Evolutionary conservation across 2,329 filamentous ascomycete genomes (phyloP), one percentile per base, ranked within the genome.

Genomic region (Colletotrichum chrysophilum): DNA sequence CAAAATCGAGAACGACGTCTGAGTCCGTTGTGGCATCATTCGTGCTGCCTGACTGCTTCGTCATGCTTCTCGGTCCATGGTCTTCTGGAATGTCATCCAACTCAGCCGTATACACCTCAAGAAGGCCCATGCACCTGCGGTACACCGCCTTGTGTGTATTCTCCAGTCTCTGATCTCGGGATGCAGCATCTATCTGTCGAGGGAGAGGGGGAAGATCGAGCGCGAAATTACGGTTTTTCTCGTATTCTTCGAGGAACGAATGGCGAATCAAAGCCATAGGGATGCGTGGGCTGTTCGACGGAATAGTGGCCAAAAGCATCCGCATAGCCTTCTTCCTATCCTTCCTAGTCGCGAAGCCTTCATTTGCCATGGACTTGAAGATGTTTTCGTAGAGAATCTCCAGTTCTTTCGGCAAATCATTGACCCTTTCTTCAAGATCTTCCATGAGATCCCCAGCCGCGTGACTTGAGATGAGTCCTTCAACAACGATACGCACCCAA

Each of bases 11-110:
- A 48, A 7, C 0, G 9, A n/a, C 5, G 18, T 48, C 38, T 48
- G 38, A 4, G 0, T n/a, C 18, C 18, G 10, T 4, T n/a, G 38
- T 10, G 2, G 0, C 38, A 1, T 48, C 38, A 7, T n/a, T 48
- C 18, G 38, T 48, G 38, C 38, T n/a, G 18, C 38, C 38, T 48
- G 38, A 12, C 16, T 48, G 4, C 9, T 48, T 12, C 43, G 10
- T 48, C 7, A 0, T 48, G 43, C 43, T 5, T 48, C 43, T 48
- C 18, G 43, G 43, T 7, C 43, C 43, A 21, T n/a, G 14, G 5
- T 48, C 43, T 48, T 1, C 3, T 48, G 43, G 5, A 48, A 12
- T 2, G 18, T 48, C 18, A 5, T 48, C 43, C 18, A 21, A 6
- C 5, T 48, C 43, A 68, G 7, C 7, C 4, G 4, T 7, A 1